A percentile compares a stretch with the other conserved stretches of the same genome.
These are phyloP conservation scores for Botryotinia calthae DNA, from an alignment of 2,329 filamentous ascomycete genomes.

Conservation along the genomic window DNA sequence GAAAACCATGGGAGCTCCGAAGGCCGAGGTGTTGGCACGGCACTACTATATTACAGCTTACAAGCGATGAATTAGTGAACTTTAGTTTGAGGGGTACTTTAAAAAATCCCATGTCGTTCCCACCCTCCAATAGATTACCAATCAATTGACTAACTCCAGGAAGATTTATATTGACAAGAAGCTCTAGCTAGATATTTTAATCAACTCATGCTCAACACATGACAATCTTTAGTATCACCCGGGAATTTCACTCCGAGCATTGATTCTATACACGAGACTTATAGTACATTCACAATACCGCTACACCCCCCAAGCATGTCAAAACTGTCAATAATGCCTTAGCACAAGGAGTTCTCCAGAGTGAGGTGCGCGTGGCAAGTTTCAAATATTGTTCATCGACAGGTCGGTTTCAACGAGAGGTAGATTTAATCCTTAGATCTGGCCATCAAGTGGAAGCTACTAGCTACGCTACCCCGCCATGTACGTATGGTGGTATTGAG, in stretches of 20 bases:
- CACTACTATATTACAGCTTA: not conserved
- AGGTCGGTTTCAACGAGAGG: not conserved
- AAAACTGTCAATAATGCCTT: not conserved
- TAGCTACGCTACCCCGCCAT: not conserved
- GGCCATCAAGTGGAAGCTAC: not conserved
- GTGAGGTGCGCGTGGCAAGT: not conserved
- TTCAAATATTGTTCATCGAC: not conserved
- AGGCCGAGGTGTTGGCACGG: not conserved
- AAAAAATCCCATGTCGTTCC: not conserved
- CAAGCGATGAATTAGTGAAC: not conserved
- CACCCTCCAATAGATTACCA: not conserved
- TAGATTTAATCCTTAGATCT: not conserved
- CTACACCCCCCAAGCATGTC: not conserved
- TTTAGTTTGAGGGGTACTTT: not conserved
- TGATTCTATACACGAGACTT: not conserved
- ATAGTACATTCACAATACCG: not conserved
- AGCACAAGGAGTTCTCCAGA: not conserved
- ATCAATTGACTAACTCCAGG: not conserved
- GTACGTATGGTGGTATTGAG: not conserved
- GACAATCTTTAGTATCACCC: not conserved
- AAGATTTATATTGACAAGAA: not conserved
- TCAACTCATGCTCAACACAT: not conserved
- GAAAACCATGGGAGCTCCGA: not conserved
- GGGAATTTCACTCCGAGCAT: not conserved
- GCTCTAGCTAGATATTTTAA: not conserved